Base-by-base conservation (phyloP, 495 filamentous ascomycete species). In the Cudoniella acicularis region DNA sequence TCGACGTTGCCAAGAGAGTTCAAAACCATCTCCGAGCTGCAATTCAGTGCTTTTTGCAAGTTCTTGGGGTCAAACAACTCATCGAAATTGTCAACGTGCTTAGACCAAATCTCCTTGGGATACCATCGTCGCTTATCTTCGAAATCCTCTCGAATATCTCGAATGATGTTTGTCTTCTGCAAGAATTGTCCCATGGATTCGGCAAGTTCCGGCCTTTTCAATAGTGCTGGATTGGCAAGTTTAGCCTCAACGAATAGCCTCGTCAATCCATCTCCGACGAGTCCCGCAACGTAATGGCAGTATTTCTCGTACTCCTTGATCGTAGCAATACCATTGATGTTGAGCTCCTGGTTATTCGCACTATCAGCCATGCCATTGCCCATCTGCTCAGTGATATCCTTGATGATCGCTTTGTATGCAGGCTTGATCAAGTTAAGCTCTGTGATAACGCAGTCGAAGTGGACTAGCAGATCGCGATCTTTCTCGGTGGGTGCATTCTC, bases 331-430 rank as follows among this genome's bases (percentile, higher is more conserved):
- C 89, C 90, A 52, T 90, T 83, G 56, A 75, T 72, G 64, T 92
- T 89, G 62, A 87, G 75, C 65, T 88, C 90, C 21, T 89, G 86
- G 67, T 95, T 94, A 45, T 87, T 78, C 58, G 82, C 87, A 70
- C 92, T 97, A 72, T 98, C 94, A 23, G 94, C 94, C 94, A 98
- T 98, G 58, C 94, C 94, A 65, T 97, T 90, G 63, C 92, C 93
- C 94, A 98, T 98, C 75, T 91, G 88, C 62, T 88, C 77, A 11
- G 91, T 89, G 70, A 98, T 97, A 64, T 98, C 95, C 77, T 88
- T 89, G 72, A 98, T 92, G 69, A 97, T 93, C 16, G 73, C 83
- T 67, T 82, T 80, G 73, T 98, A 98, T 43, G 78, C 80, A 55
- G 87, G 84, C 76, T 97, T 94, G 69, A 96, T 78, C 72, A 93